These are phyloP conservation scores for Chlorencoelia australis DNA, from an alignment of 2,329 filamentous ascomycete species.

Conservation along the genomic window DNA sequence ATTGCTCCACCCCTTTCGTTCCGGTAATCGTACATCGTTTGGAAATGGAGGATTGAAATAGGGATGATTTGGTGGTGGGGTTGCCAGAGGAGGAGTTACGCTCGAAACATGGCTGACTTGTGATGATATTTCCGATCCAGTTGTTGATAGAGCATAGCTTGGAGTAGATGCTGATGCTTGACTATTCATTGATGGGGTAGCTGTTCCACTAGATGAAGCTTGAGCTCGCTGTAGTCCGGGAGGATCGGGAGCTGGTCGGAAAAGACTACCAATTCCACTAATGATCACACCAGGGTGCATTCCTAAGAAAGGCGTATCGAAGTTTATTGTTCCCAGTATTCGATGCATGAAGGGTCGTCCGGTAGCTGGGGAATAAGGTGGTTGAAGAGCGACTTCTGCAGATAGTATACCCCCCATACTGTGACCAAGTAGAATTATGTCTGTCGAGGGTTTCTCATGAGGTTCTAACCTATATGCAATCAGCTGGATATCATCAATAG, in stretches of 20 bases:
- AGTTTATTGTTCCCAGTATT: slow-evolving; percentile 69
- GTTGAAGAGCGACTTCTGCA: slow-evolving; percentile 64
- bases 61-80: slow-evolving; percentile 36
- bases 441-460: slow-evolving; percentile 63
- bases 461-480: slow-evolving; percentile 50
- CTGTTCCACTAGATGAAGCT: slow-evolving; percentile 10
- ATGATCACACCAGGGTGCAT: slow-evolving; percentile 81
- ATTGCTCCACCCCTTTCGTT: slow-evolving; percentile 58
- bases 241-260: slow-evolving; percentile 39
- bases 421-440: slow-evolving; percentile 76
- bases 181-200: slow-evolving; percentile 12
- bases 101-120: slow-evolving; percentile 18
- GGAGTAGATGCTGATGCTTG: slow-evolving; percentile 12
- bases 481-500: slow-evolving; percentile 8
- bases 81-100: slow-evolving; percentile 18
- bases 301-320: slow-evolving; percentile 80
- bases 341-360: slow-evolving; percentile 52
- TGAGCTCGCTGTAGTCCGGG: slow-evolving; percentile 13
- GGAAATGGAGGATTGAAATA: slow-evolving; percentile 67
- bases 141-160: slow-evolving; percentile 15
- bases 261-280: slow-evolving; percentile 72
- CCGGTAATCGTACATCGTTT: slow-evolving; percentile 62
- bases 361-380: slow-evolving; percentile 12
- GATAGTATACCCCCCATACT: slow-evolving; percentile 82
- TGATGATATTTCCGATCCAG: slow-evolving; percentile 14